These are phyloP conservation scores for Trichomonascaceae sp. DNA, from an alignment of 1,139 yeast species.

Conservation along the genomic window DNA sequence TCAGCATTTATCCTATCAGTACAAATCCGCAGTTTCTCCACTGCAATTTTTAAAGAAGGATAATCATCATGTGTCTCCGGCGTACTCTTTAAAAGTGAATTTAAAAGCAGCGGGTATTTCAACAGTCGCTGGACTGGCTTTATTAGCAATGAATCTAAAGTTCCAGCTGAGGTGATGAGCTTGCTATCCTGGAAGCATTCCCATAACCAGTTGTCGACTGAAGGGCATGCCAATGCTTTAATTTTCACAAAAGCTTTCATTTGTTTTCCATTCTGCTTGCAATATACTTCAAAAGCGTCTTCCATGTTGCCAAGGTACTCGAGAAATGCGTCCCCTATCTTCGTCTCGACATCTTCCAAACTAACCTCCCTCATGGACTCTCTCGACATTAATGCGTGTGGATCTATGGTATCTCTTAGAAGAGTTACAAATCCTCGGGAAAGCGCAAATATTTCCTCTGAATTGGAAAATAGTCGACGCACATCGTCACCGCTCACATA, in stretches of 20 bases:
- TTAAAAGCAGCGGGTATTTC: slow-evolving; percentile 37
- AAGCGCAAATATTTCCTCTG: slow-evolving; percentile 27
- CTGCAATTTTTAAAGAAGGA: slow-evolving; percentile 26
- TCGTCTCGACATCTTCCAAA: slow-evolving; percentile 27
- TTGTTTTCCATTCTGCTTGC: slow-evolving; percentile 29
- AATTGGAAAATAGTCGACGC: slow-evolving; percentile 28
- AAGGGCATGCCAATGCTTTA: slow-evolving; percentile 25
- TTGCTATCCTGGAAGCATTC: slow-evolving; percentile 26
- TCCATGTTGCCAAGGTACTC: slow-evolving; percentile 31
- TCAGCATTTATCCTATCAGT: slow-evolving; percentile 28
- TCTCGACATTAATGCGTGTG: slow-evolving; percentile 19
- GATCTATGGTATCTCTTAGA: slow-evolving; percentile 25
- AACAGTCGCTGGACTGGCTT: slow-evolving; percentile 40
- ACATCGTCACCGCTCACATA: slow-evolving; percentile 28
- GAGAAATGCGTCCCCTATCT: slow-evolving; percentile 31
- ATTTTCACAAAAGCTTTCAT: slow-evolving; percentile 26
- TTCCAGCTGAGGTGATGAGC: slow-evolving; percentile 35
- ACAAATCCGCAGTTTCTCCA: slow-evolving; percentile 21
- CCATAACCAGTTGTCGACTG: slow-evolving; percentile 29
- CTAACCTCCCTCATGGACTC: slow-evolving; percentile 9
- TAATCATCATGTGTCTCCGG: slow-evolving; percentile 30
- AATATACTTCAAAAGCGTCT: slow-evolving; percentile 28
- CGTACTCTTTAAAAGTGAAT: slow-evolving; percentile 27
- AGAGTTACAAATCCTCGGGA: slow-evolving; percentile 26
- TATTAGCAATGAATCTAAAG: slow-evolving; percentile 36